Conservation (phyloP, 768 basidiomycete genomes). For the Gloeostereum incarnatum region DNA sequence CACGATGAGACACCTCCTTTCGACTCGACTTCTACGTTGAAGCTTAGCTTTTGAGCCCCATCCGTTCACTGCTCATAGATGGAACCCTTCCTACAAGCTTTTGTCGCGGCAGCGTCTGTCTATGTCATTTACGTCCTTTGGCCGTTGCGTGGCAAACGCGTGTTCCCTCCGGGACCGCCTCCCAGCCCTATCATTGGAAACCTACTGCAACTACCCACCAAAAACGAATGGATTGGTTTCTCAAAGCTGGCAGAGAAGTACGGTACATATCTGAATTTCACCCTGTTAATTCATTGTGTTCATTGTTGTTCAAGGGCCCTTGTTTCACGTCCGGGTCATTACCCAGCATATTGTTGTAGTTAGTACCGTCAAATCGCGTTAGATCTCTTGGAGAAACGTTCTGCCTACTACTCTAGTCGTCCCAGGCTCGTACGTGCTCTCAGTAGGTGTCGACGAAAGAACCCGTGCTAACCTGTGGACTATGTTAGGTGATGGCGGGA, state of each 20-base stretch:
- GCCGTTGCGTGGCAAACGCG: too few relatives aligned
- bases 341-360: neutral
- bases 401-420: conserved; percentile 18
- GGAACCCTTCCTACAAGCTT: too few relatives aligned
- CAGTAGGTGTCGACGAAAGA: too few relatives aligned
- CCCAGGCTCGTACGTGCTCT: conserved; percentile 12
- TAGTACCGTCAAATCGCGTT: conserved; percentile 15
- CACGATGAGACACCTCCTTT: too few relatives aligned
- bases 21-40: too few relatives aligned
- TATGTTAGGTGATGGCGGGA: too few relatives aligned
- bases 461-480: too few relatives aligned
- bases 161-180: conserved; percentile 4
- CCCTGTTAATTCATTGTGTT: neutral
- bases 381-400: conserved; percentile 19
- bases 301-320: neutral
- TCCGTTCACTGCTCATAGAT: too few relatives aligned
- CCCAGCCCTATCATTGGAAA: conserved; percentile 2
- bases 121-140: too few relatives aligned
- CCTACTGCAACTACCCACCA: neutral
- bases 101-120: too few relatives aligned
- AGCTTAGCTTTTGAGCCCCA: too few relatives aligned
- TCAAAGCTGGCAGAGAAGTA: neutral
- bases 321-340: neutral
- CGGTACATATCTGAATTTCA: neutral
- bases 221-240: conserved; percentile 1